phyloP scores from a whole-genome alignment of 257 asterid genomes.

The Petunia axillaris region DNA sequence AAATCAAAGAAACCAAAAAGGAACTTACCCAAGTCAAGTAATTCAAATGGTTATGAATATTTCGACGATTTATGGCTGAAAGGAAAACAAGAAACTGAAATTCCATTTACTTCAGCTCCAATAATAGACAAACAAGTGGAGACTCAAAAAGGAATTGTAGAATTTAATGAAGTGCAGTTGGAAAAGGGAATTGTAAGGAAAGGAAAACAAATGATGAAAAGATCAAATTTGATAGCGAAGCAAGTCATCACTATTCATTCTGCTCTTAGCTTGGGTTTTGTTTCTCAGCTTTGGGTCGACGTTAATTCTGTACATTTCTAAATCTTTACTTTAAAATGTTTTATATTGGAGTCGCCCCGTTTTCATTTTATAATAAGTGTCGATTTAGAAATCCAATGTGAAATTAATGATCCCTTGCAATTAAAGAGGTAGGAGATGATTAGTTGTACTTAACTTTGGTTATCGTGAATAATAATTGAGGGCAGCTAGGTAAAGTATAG shows the following conservation, averaged over 20 bases:
- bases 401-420: too few species aligned
- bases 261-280: slow-evolving; percentile 63
- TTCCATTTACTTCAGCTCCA: slow-evolving; percentile 25
- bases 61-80: slow-evolving; percentile 33
- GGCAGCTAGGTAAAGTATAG: too few species aligned
- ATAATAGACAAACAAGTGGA: slow-evolving; percentile 2
- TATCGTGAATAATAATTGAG: too few species aligned
- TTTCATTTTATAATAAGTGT: too few species aligned
- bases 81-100: slow-evolving; percentile 10
- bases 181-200: slow-evolving; percentile 33
- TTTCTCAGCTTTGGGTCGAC: slow-evolving; percentile 79
- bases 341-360: neutral
- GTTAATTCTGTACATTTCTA: slow-evolving; percentile 43
- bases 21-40: slow-evolving; percentile 20
- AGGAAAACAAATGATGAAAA: slow-evolving; percentile 56
- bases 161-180: slow-evolving; percentile 27
- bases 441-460: too few species aligned
- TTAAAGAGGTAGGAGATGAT: too few species aligned
- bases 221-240: slow-evolving; percentile 64
- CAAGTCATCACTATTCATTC: slow-evolving; percentile 72
- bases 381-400: too few species aligned
- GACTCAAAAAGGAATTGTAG: slow-evolving; percentile 23
- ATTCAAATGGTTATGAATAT: slow-evolving; percentile 31
- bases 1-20: slow-evolving; percentile 3
- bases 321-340: slow-evolving; percentile 26